phyloP scores from a whole-genome alignment of 257 asterid genomes.

The Salvia splendens region DNA sequence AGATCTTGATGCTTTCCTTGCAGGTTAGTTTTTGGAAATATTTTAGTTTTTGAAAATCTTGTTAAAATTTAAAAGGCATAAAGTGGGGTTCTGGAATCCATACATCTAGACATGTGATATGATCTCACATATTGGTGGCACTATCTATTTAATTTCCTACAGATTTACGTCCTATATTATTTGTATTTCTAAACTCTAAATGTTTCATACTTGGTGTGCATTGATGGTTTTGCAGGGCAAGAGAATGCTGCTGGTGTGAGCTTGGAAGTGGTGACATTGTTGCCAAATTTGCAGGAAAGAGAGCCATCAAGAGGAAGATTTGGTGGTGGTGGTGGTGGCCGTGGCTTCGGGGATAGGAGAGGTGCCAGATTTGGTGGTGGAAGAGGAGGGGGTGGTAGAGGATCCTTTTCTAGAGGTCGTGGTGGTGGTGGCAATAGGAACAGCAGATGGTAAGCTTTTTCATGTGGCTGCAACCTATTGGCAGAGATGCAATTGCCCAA shows the following conservation, averaged over 20 bases:
- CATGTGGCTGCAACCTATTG: background rate
- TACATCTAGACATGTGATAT: background rate
- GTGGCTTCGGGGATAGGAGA: conserved; percentile 50
- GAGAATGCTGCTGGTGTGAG: conserved; percentile 65
- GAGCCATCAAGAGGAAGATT: conserved; percentile 61
- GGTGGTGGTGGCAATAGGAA: conserved; percentile 40
- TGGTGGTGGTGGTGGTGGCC: conserved; percentile 64
- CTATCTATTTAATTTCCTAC: conserved; percentile 1
- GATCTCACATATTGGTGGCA: background rate
- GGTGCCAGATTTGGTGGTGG: conserved; percentile 45
- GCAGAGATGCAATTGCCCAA: conserved; percentile 21
- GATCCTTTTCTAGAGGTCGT: conserved; percentile 31
- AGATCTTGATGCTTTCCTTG: conserved; percentile 66
- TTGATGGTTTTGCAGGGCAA: conserved; percentile 45
- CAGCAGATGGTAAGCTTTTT: conserved; percentile 55
- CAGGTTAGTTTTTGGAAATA: conserved; percentile 48
- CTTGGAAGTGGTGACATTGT: conserved; percentile 54
- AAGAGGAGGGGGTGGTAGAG: conserved; percentile 37
- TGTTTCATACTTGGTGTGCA: background rate
- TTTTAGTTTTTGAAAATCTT: background rate
- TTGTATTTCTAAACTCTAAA: background rate
- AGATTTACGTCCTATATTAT: background rate
- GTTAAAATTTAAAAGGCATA: background rate
- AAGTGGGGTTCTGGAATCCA: background rate
- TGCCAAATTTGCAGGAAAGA: conserved; percentile 76